Percentiles rank a stretch among this genome's conserved stretches.
Conservation (phyloP, 768 basidiomycete genomes). For the Mycena latifolia region DNA sequence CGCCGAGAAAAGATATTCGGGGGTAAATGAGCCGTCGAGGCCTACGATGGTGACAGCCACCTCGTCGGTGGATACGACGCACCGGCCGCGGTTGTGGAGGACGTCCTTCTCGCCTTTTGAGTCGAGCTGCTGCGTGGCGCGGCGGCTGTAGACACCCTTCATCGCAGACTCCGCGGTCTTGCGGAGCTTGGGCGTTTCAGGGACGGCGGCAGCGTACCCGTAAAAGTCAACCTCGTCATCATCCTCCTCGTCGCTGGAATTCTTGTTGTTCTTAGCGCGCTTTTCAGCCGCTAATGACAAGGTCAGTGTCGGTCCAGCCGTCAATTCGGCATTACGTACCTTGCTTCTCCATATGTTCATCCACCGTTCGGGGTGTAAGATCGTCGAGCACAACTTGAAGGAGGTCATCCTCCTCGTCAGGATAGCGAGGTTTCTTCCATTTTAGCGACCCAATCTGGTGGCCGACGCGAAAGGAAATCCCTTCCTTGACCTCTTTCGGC, state of each 20-base stretch:
- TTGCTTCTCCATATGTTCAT: slow-evolving; percentile 7
- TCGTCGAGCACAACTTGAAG: slow-evolving; percentile 18
- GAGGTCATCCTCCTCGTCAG: slow-evolving; percentile 6
- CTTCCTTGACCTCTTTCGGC: neutral
- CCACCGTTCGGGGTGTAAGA: neutral
- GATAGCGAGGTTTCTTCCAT: slow-evolving; percentile 16
- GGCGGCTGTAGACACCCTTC: neutral
- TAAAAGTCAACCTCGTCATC: neutral
- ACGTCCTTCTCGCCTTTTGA: neutral
- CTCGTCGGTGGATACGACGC: slow-evolving; percentile 10
- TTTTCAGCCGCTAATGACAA: too few species aligned
- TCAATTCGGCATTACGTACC: neutral
- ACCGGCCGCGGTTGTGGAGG: neutral
- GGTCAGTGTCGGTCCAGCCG: neutral
- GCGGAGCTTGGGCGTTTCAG: neutral
- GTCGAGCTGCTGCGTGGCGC: slow-evolving; percentile 14
- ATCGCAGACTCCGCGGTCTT: neutral
- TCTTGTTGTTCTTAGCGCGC: neutral
- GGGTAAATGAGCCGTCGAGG: neutral
- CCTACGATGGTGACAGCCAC: slow-evolving; percentile 15
- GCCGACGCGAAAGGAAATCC: slow-evolving; percentile 21
- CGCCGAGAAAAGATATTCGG: slow-evolving; percentile 15
- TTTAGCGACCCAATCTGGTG: slow-evolving; percentile 17
- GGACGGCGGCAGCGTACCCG: neutral
- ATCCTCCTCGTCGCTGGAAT: slow-evolving; percentile 7